Evolutionary conservation across 305 asterid species (phyloP).

Genomic region (Euphrasia arctica): DNA sequence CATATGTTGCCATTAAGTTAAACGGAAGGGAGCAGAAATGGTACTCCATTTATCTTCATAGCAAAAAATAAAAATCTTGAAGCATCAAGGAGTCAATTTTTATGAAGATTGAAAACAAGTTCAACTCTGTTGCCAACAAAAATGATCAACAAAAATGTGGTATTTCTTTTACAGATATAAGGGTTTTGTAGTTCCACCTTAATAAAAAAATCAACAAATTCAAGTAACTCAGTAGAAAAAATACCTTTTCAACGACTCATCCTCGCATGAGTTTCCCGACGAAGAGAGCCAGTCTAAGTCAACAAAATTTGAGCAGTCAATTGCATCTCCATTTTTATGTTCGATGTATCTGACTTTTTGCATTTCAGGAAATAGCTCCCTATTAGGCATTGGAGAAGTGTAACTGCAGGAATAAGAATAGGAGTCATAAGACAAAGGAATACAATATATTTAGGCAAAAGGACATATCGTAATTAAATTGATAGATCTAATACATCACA

Average conservation of each 20-base stretch:
- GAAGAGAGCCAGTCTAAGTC: constrained; percentile 97
- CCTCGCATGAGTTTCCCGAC: constrained; percentile 91
- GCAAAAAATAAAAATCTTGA: neutral
- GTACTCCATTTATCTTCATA: neutral
- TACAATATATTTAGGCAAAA: neutral
- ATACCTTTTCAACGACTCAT: constrained; percentile 84
- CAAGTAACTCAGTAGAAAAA: constrained; percentile 22
- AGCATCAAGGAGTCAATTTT: neutral
- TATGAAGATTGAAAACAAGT: too few species aligned
- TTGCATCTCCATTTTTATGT: constrained; percentile 58
- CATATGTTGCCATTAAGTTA: neutral
- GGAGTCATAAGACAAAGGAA: constrained; percentile 18
- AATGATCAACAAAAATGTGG: neutral
- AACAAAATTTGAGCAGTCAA: constrained; percentile 85
- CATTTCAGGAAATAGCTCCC: constrained; percentile 62
- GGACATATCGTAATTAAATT: neutral
- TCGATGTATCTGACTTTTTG: constrained; percentile 51
- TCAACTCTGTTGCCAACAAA: neutral
- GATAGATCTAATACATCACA: neutral
- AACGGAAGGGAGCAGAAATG: neutral
- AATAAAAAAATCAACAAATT: constrained; percentile 4
- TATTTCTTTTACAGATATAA: neutral
- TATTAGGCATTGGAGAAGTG: constrained; percentile 55
- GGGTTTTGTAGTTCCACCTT: neutral
- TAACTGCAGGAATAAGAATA: constrained; percentile 38